Evolutionary conservation across 805 yeast genomes (phyloP), one percentile per base, ranked within the genome.

Genomic region (Saturnispora dispora): DNA sequence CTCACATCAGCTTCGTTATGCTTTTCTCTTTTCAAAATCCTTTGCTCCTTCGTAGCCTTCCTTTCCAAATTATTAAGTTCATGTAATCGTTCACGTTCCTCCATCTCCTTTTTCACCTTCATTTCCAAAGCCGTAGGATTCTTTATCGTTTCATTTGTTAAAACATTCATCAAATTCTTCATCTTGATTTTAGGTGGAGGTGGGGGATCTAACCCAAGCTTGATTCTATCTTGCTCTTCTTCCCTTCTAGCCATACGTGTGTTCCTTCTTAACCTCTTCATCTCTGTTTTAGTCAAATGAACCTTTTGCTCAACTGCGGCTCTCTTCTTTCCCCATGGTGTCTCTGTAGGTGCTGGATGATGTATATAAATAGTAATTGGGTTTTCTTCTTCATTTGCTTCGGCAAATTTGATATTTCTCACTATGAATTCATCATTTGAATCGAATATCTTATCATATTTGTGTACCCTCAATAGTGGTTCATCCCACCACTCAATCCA

Each of bases 81-180:
- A 67, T 93, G 99, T 39, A 68, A 65, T 13, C 66, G 55, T 33
- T 68, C 70, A 30, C 99, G 71, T 43, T 78, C 76, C 39, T 75
- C 81, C 4, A 88, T 84, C 54, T 90, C 93, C 23, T 70, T 65
- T 43, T 77, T 72, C 0, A 93, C 96, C 47, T 74, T 66, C 64
- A 73, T 71, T 61, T 91, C 99, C 57, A 89, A 83, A 3, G 79
- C 79, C 0, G 98, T 91, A 1, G 99, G 98, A 62, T 93, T 96
- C 53, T 77, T 73, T 46, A 90, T 84, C 6, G 93, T 88, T 52
- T 87, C 95, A 58, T 86, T 81, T 2, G 97, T 87, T 46, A 85
- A 70, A 0, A 88, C 96, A 58, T 77, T 84, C 89, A 88, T 87
- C 65, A 93, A 74, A 63, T 91, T 93, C 42, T 84, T 79, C 43